Conservation (phyloP, 441 rosid species). For the Pelargonium fulgidum region DNA sequence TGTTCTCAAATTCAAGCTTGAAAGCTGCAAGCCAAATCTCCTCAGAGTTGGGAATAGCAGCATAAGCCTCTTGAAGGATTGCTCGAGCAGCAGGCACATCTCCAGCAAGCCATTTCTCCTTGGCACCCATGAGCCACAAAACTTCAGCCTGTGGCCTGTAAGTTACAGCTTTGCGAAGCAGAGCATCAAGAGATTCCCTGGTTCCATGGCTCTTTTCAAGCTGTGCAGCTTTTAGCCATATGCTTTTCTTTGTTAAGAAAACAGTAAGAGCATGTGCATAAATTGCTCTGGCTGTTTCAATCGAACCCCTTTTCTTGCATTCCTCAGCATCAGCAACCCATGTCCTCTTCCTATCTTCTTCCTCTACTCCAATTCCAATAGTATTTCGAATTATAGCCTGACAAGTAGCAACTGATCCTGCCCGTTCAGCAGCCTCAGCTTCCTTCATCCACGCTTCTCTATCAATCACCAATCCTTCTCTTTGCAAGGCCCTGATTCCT, state of each 20-base stretch:
- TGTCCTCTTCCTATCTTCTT: conserved; percentile 5
- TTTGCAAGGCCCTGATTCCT: conserved; percentile 25
- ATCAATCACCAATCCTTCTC: conserved; percentile 28
- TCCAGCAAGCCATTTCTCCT: conserved; percentile 5
- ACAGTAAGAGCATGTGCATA: conserved; percentile 1
- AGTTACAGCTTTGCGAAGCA: conserved; percentile 1
- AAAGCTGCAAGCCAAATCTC: conserved; percentile 7
- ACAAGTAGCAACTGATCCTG: conserved; percentile 19
- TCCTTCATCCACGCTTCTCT: conserved; percentile 28
- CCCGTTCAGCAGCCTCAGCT: conserved; percentile 21
- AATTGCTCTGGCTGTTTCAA: background rate
- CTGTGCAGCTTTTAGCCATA: conserved; percentile 2
- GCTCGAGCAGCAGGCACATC: conserved; percentile 2
- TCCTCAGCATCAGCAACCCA: conserved; percentile 4
- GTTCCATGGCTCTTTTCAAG: conserved; percentile 3
- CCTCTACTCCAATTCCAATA: conserved; percentile 2
- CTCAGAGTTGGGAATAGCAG: conserved; percentile 5
- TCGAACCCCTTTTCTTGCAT: background rate
- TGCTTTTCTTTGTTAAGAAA: background rate
- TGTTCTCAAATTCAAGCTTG: conserved; percentile 7
- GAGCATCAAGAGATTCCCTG: conserved; percentile 6
- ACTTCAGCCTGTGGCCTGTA: conserved; percentile 4
- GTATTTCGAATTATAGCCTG: conserved; percentile 18
- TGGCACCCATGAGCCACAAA: conserved; percentile 7
- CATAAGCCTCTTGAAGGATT: conserved; percentile 1